Conservation (phyloP, 148 eudicot genomes). For the Chenopodium album region DNA sequence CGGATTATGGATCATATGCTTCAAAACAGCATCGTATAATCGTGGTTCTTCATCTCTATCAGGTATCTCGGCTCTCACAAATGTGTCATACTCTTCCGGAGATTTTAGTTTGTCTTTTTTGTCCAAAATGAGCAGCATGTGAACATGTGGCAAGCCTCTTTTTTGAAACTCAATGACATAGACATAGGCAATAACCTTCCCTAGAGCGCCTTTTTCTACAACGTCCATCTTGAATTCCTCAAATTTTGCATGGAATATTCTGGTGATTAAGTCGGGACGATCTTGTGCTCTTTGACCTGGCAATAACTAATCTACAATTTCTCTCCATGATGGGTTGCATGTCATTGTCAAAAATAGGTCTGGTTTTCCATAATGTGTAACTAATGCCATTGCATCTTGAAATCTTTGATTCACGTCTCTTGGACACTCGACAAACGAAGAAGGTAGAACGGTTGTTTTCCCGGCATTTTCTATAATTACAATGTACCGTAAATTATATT, state of each 20-base stretch:
- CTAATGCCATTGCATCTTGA: too few relatives aligned
- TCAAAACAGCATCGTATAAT: neutral
- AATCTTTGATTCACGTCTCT: too few relatives aligned
- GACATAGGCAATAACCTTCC: neutral
- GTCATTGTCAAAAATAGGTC: too few relatives aligned
- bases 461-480: neutral
- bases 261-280: neutral
- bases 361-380: too few relatives aligned
- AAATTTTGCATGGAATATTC: conserved; percentile 10
- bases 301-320: neutral
- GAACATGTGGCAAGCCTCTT: too few relatives aligned
- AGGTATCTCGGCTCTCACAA: conserved; percentile 10
- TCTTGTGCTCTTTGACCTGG: neutral
- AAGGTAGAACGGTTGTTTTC: neutral
- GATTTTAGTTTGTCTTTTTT: conserved; percentile 6
- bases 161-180: neutral
- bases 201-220: neutral
- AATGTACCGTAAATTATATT: too few relatives aligned
- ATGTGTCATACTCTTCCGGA: neutral
- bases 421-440: neutral
- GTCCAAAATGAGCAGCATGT: neutral
- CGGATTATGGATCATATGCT: conserved; percentile 10
- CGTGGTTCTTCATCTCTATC: neutral
- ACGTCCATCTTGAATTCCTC: neutral
- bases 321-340: neutral